Base-by-base conservation (phyloP, 1,139 yeast genomes). In the Martiniozyma asiatica region DNA sequence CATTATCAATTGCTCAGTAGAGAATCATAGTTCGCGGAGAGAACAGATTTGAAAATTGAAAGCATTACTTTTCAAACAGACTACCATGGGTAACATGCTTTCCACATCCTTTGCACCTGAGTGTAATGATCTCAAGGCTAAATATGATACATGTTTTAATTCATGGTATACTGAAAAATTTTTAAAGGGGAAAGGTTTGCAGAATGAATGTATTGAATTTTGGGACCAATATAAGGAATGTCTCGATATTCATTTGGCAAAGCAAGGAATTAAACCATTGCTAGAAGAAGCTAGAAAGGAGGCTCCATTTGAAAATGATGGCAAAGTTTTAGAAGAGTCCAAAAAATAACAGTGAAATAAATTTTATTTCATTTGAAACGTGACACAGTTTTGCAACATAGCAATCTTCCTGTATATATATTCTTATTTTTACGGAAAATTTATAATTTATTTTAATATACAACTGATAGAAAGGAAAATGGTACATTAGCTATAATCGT, bases 21-120 rank as follows among this genome's bases (percentile, higher is more conserved):
- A n/a, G n/a, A n/a, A n/a, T n/a, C n/a, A n/a, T n/a, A n/a, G n/a
- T n/a, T n/a, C n/a, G n/a, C n/a, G n/a, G n/a, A n/a, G n/a, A n/a
- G n/a, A n/a, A n/a, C n/a, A n/a, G n/a, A n/a, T n/a, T n/a, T n/a
- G n/a, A n/a, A n/a, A n/a, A n/a, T n/a, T n/a, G n/a, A n/a, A n/a
- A n/a, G n/a, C n/a, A n/a, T n/a, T n/a, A n/a, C n/a, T n/a, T n/a
- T n/a, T n/a, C n/a, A n/a, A n/a, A n/a, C n/a, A 17, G 18, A 17
- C 8, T 6, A 17, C 6, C 15, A 78, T 79, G 89, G 89, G 89
- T 35, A 77, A 75, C 57, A 61, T 64, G 37, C 79, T 87, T 93
- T 85, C 96, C 16, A 77, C 81, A 8, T 84, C 95, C 38, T 81
- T 89, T 63, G 97, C 97, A 25, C 95, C 96, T 14, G 97, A 89